phyloP scores from a whole-genome alignment of 805 yeast genomes.

The Saitoella complicata region DNA sequence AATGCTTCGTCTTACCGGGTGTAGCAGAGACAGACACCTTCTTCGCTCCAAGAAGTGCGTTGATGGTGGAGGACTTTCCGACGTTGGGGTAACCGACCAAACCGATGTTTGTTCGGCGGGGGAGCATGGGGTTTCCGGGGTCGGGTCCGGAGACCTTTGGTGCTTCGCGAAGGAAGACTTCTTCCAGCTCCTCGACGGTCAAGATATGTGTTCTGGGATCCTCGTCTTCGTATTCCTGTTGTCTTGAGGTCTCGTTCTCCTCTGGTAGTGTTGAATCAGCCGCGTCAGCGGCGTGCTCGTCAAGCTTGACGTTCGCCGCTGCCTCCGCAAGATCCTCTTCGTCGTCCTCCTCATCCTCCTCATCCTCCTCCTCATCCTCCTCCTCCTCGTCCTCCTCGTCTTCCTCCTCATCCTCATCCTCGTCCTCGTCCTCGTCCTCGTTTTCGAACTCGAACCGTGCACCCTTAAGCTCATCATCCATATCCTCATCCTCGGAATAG shows the following conservation, averaged over 20 bases:
- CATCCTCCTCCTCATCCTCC: conserved; percentile 6
- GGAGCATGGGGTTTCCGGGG: too few relatives aligned
- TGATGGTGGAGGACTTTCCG: conserved; percentile 88
- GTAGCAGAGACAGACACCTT: conserved; percentile 97
- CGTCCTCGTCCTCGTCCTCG: conserved; percentile 9
- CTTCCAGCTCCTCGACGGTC: conserved; percentile 72
- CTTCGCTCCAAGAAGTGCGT: conserved; percentile 89
- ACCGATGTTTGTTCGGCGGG: conserved; percentile 36
- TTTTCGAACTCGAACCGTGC: conserved; percentile 7
- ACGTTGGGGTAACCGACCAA: conserved; percentile 97
- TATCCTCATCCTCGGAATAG: conserved; percentile 16
- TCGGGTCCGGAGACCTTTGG: conserved; percentile 26
- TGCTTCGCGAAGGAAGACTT: conserved; percentile 55
- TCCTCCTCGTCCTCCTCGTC: neutral
- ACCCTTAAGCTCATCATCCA: conserved; percentile 17
- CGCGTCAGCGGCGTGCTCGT: too few relatives aligned
- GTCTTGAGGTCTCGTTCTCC: too few relatives aligned
- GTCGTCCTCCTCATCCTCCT: conserved; percentile 22
- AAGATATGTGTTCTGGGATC: conserved; percentile 38
- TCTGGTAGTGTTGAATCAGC: too few relatives aligned
- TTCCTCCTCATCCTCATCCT: conserved; percentile 2
- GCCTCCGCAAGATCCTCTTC: too few relatives aligned
- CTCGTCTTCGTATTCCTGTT: too few relatives aligned
- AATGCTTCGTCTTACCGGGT: conserved; percentile 98
- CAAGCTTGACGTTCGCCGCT: too few relatives aligned